Evolutionary conservation across 345 rosid species (phyloP).

Genomic region (Brassica cretica): DNA sequence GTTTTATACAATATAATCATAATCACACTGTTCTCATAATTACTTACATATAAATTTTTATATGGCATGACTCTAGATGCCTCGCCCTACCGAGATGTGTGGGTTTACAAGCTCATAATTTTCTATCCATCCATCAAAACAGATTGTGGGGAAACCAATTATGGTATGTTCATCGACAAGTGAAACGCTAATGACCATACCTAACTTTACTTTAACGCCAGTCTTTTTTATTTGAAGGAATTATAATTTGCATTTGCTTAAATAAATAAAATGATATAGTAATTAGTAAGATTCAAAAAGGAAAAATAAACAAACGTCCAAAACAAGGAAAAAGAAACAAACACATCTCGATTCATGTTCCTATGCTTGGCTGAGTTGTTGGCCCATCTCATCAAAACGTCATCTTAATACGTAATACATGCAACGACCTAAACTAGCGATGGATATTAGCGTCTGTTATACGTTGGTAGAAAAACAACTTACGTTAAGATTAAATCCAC

Average conservation of each 20-base stretch:
- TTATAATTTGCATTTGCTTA: neutral
- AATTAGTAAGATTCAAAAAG: neutral
- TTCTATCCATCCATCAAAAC: neutral
- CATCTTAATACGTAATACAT: conserved; percentile 14
- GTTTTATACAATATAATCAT: neutral
- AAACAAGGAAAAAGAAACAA: conserved; percentile 14
- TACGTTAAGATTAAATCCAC: neutral
- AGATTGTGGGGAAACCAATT: neutral
- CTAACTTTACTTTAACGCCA: conserved; percentile 5
- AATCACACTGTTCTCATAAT: neutral
- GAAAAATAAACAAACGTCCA: neutral
- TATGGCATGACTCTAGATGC: neutral
- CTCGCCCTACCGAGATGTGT: neutral
- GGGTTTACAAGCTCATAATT: neutral
- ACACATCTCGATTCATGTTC: conserved; percentile 19
- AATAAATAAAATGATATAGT: neutral
- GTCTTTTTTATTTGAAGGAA: neutral
- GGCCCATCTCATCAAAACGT: conserved; percentile 12
- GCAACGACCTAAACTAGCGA: neutral
- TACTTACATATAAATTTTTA: neutral
- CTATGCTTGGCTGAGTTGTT: neutral
- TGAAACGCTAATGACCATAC: neutral
- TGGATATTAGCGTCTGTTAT: neutral
- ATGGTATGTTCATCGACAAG: conserved; percentile 2
- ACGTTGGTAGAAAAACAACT: neutral